Evolutionary conservation across 2,329 filamentous ascomycete genomes (phyloP), one percentile per base, ranked within the genome.

Genomic region (Sporothrix globosa): DNA sequence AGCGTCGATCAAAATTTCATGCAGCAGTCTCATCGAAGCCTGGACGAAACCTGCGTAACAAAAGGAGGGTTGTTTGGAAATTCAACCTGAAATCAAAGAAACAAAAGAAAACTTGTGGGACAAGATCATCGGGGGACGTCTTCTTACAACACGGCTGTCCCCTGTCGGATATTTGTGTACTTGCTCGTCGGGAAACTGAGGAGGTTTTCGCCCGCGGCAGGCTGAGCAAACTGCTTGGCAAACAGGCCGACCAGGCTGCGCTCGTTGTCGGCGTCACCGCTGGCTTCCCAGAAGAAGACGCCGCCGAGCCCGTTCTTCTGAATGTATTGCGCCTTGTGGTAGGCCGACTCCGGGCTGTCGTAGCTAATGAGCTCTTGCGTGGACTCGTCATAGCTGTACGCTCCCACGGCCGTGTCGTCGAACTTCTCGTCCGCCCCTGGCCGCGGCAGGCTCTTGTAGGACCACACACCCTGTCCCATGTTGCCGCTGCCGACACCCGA

Each of bases 231-330:
- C 3, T 75, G 82, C 72, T 88, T 77, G 2, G 84, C 83, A 72
- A 87, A 76, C 9, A 84, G 84, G 21, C 80, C 78, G 24, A 92
- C 87, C 73, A 96, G 80, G 75, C 90, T 93, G 24, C 75, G 73
- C 0, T 75, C 76, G 44, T 82, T 85, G 0, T 73, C 74, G 73
- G 79, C 81, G 76, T 96, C 92, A 14, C 88, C 89, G 74, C 87
- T 91, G 11, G 88, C 90, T 79, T 96, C 92, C 92, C 92, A 97
- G 86, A 91, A 96, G 83, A 96, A 92, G 0, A 87, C 89, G 14
- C 92, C 92, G 0, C 91, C 92, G 0, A 96, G 84, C 0, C 85
- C 82, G 68, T 83, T 82, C 27, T 81, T 75, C 74, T 82, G 81
- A 73, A 96, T 83, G 76, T 90, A 96, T 10, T 82, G 77, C 0